These are phyloP conservation scores for Volutella citrinella DNA, from an alignment of 2,329 filamentous ascomycete genomes.

Conservation along the genomic window DNA sequence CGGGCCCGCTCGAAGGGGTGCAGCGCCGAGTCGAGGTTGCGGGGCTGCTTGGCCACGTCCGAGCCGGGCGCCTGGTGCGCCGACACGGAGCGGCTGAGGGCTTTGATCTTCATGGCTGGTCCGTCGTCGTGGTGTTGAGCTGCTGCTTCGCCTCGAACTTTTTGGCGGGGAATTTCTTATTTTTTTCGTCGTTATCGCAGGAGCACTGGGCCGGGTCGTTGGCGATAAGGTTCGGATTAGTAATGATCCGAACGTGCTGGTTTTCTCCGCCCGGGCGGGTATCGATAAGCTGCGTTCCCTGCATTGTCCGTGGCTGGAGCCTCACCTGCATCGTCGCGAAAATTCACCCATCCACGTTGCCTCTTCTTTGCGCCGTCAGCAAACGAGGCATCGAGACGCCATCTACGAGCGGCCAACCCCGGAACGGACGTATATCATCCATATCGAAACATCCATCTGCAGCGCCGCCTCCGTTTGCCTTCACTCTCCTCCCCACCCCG, in stretches of 20 bases:
- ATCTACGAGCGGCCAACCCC: too few relatives aligned
- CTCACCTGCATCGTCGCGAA: slow-evolving; percentile 20
- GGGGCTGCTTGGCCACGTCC: slow-evolving; percentile 61
- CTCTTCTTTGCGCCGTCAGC: slow-evolving; percentile 5
- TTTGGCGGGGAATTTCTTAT: slow-evolving; percentile 29
- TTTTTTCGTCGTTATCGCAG: slow-evolving; percentile 24
- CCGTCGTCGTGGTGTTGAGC: neutral
- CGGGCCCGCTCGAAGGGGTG: slow-evolving; percentile 89
- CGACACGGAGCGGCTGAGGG: slow-evolving; percentile 62
- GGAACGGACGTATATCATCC: too few relatives aligned
- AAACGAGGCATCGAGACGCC: neutral
- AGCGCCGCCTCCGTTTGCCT: too few relatives aligned
- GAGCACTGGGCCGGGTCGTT: too few relatives aligned
- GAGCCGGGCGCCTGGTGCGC: slow-evolving; percentile 66
- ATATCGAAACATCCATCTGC: too few relatives aligned
- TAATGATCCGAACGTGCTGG: slow-evolving; percentile 28
- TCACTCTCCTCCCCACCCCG: too few relatives aligned
- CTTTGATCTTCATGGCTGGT: slow-evolving; percentile 56
- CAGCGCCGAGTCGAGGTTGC: slow-evolving; percentile 77
- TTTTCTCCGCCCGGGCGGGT: too few relatives aligned
- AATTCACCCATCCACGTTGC: slow-evolving; percentile 13
- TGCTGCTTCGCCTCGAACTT: neutral
- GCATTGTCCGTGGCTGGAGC: slow-evolving; percentile 13
- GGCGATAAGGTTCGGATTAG: slow-evolving; percentile 31
- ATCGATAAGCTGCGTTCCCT: slow-evolving; percentile 18